A percentile compares a stretch with the other conserved stretches of the same genome.
These are phyloP conservation scores for Maudiozyma humilis DNA, from an alignment of 1,139 yeast species.

Conservation along the genomic window DNA sequence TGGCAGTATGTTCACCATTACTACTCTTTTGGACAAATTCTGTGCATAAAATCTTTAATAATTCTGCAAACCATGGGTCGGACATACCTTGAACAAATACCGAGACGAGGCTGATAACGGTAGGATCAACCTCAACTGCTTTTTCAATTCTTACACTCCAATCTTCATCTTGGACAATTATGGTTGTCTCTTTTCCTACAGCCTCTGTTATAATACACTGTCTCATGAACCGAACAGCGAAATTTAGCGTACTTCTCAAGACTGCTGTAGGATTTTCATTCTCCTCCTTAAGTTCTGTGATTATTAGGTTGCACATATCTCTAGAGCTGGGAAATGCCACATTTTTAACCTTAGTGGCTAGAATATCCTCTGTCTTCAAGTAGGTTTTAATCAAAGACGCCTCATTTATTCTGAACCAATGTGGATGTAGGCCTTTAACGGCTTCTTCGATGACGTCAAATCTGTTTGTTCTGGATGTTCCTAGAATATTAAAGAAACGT, in stretches of 20 bases:
- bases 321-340: conserved; percentile 41
- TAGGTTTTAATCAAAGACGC: conserved; percentile 36
- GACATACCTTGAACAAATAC: conserved; percentile 4
- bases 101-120: conserved; percentile 34
- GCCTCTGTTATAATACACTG: conserved; percentile 63
- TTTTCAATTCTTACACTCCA: conserved; percentile 71
- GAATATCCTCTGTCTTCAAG: conserved; percentile 36
- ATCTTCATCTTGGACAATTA: conserved; percentile 59
- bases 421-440: conserved; percentile 72
- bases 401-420: conserved; percentile 40
- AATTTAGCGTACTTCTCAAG: conserved; percentile 33
- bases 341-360: conserved; percentile 33
- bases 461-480: conserved; percentile 48
- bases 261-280: conserved; percentile 21
- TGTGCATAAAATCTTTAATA: conserved; percentile 32
- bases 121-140: conserved; percentile 55
- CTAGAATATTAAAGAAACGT: conserved; percentile 60
- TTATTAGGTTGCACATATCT: conserved; percentile 32
- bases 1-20: conserved; percentile 11
- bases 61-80: conserved; percentile 18
- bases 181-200: conserved; percentile 42
- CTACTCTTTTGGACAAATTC: conserved; percentile 31
- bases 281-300: conserved; percentile 26
- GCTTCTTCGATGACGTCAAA: conserved; percentile 79
- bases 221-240: conserved; percentile 42